Evolutionary conservation across 2,329 filamentous ascomycete genomes (phyloP), one percentile per base, ranked within the genome.

Genomic region (Chaetomium strumarium): DNA sequence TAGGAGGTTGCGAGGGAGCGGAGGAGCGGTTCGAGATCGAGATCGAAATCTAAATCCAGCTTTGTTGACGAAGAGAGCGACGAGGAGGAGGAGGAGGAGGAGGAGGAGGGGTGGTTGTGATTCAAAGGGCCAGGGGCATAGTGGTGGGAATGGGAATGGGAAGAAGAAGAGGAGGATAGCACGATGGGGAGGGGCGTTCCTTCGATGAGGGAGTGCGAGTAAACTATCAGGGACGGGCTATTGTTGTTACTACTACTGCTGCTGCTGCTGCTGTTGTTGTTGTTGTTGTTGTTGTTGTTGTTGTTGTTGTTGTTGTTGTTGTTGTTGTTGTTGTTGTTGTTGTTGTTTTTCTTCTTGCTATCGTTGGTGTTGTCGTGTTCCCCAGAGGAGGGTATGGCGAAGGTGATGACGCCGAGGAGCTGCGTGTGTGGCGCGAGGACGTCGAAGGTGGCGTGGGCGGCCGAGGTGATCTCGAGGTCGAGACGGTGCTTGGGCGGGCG

Each of bases 401-500:
- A 55, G 12, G 60, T 52, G 3, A 75, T 43, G n/a, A 60, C 63
- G 1, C 68, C 71, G 3, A 77, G 52, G 29, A 66, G 66, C 14
- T 63, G 64, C 0, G 71, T 74, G 17, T 64, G 57, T 2, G 78
- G 75, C 2, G 73, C 75, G 3, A 75, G 62, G 0, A 46, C 43
- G 0, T 71, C 70, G 41, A 75, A 75, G 3, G 75, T 58, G 9
- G 61, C 50, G 49, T 66, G 64, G 3, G 75, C 76, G 31, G 68
- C 63, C 1, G 53, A 52, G 12, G 69, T 66, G 13, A 74, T 62
- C 0, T 49, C 49, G 16, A 71, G 60, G 50, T 79, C 67, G 9
- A 80, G 63, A 34, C 59, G 65, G 58, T 77, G 73, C 3, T 61
- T 64, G 1, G 57, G 42, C 7, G 76, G 75, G 2, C 77, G 72